Base-by-base conservation (phyloP, 169 alveolate species). In the Plasmodium gonderi region DNA sequence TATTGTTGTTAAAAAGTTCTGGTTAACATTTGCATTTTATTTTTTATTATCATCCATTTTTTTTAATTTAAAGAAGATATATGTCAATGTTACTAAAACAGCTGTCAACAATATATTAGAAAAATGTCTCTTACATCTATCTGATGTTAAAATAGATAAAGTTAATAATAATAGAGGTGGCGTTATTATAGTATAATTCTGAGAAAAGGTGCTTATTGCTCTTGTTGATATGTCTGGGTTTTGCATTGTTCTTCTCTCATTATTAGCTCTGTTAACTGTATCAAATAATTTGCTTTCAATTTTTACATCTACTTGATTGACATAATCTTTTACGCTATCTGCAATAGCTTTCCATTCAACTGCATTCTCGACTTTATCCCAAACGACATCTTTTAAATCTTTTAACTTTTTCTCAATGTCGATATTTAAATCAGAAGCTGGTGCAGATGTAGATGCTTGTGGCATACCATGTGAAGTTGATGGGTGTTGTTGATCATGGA, bases 401-500 rank as follows among this genome's bases (percentile, higher is more conserved):
- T 79, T 79, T 20, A 79, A 49, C 29, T 79, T 79, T 49, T 26
- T 5, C 9, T 79, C 89, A 79, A 79, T 29, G n/a, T 79, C 75
- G 0, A 51, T 49, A 38, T 79, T 79, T 79, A 29, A 23, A 8
- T 79, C 54, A 5, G 1, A 60, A 60, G 36, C 40, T 60, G 72
- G 6, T 20, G 31, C 11, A n/a, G n/a, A 5, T 47, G 64, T 1
- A 47, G 64, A 17, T 47, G 64, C 3, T 12, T 12, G 33, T n/a
- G 72, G 36, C n/a, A 20, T 9, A 12, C 23, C 11, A 4, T 51
- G 89, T 78, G 74, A 47, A 49, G 33, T 45, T 14, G 75, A 14
- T 7, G 69, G 45, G 14, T 29, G 0, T 40, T 23, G 31, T 20
- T 14, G n/a, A 14, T 9, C 75, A 31, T 29, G 2, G 36, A 2